Base-by-base conservation (phyloP, 2,329 filamentous ascomycete genomes). In the Apiospora sp. region DNA sequence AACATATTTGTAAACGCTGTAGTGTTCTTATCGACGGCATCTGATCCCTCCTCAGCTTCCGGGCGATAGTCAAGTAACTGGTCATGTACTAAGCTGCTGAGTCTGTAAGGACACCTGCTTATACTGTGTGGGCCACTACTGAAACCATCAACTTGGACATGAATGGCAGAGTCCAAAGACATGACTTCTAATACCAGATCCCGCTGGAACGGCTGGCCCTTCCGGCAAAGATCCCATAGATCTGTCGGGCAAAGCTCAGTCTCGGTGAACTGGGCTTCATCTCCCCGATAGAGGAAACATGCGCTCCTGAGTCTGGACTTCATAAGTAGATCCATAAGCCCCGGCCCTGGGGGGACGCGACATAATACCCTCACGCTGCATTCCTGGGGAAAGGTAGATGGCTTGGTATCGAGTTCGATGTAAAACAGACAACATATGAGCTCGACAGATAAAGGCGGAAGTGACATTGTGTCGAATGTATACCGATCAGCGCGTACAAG, bases 231-330 rank as follows among this genome's bases (percentile, higher is more conserved):
- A 51, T 51, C n/a, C n/a, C n/a, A 51, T 51, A 27, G n/a, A 24
- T 51, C 49, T 51, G 49, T 51, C n/a, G 49, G 49, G 49, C 49
- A 51, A 51, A 51, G 49, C 49, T 51, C n/a, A 51, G n/a, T 51
- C 49, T 51, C 49, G n/a, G n/a, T 51, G 10, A 51, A 51, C n/a
- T 51, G 8, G n/a, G 49, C n/a, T 51, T 51, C n/a, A 51, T 51
- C 49, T 13, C 49, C 49, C n/a, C 49, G 49, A 51, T 51, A 51
- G n/a, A 51, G 49, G n/a, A 51, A 51, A 8, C n/a, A 51, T 51
- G 49, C 49, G 49, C 49, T 51, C 49, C n/a, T 51, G n/a, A 51
- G 49, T 51, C 49, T 51, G n/a, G 7, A 51, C n/a, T 51, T 51
- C n/a, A 51, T 51, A 27, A 51, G 49, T 51, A 51, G n/a, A 51